A percentile compares a stretch with the other conserved stretches of the same genome.
phyloP scores from a whole-genome alignment of 2,329 filamentous ascomycete species.

The Plectosphaerella cucumerina region DNA sequence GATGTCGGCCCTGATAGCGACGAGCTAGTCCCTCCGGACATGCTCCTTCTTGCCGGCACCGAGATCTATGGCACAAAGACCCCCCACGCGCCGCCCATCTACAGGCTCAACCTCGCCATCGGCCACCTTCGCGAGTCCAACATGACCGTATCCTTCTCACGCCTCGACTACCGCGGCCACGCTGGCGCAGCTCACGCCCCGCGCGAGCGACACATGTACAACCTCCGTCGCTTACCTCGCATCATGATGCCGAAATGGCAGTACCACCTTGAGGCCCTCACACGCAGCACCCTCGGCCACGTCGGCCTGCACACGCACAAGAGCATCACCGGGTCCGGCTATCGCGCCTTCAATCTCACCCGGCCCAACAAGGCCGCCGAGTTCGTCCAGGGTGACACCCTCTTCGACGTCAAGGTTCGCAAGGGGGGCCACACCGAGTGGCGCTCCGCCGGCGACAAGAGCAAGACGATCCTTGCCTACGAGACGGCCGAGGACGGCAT shows the following conservation, averaged over 20 bases:
- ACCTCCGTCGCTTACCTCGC: slow-evolving; percentile 25
- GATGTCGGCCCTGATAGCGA: slow-evolving; percentile 3
- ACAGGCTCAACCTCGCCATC: slow-evolving; percentile 30
- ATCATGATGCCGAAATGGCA: slow-evolving; percentile 22
- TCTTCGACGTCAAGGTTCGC: slow-evolving; percentile 23
- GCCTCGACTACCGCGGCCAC: slow-evolving; percentile 21
- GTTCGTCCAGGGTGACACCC: slow-evolving; percentile 14
- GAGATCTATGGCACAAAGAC: slow-evolving; percentile 26
- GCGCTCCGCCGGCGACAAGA: slow-evolving; percentile 17
- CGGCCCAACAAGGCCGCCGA: slow-evolving; percentile 7
- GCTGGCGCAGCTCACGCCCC: slow-evolving; percentile 14
- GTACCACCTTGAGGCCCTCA: slow-evolving; percentile 26
- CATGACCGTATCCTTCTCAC: slow-evolving; percentile 23
- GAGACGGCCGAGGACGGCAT: slow-evolving; percentile 22
- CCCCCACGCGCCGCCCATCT: slow-evolving; percentile 23
- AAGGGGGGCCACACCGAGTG: slow-evolving; percentile 24
- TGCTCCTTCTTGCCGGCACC: slow-evolving; percentile 25
- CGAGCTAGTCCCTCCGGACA: slow-evolving; percentile 22
- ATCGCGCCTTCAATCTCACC: slow-evolving; percentile 17
- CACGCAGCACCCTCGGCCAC: slow-evolving; percentile 20
- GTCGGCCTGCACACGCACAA: slow-evolving; percentile 24
- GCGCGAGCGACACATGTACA: slow-evolving; percentile 26
- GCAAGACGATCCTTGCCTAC: slow-evolving; percentile 19
- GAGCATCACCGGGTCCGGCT: slow-evolving; percentile 14
- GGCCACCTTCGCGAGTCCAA: slow-evolving; percentile 26